Evolutionary conservation across 2,329 filamentous ascomycete genomes (phyloP), one percentile per base, ranked within the genome.

Genomic region (Talaromyces sp.): DNA sequence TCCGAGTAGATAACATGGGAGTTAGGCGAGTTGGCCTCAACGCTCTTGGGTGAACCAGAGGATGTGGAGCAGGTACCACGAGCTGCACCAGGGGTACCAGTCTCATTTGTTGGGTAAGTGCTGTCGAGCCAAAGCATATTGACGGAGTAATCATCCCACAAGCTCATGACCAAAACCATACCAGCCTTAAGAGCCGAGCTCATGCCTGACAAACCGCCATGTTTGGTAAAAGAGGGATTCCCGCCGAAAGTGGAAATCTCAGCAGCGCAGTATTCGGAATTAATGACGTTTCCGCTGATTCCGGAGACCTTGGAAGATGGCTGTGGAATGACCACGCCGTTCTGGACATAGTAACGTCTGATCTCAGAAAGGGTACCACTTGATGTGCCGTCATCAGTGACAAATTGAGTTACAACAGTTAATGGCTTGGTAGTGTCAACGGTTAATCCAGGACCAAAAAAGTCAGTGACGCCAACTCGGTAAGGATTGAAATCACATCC

Each of bases 61-160:
- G 68, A 73, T 48, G 75, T 78, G 52, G 77, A 58, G 70, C 84
- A 87, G 36, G 75, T 73, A 56, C 84, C 84, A 66, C 84, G 81
- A 41, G 74, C 73, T 58, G 76, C 71, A 63, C 84, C 84, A 31
- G 76, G 76, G 1, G 60, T 63, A 54, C 75, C 77, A 61, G 73
- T 68, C 36, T 65, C 71, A 58, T 69, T 66, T 60, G 77, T 75
- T 51, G 86, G 86, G 77, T 82, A 87, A 69, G 76, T 81, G 61
- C 81, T 83, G 77, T 90, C 87, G 65, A 91, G 81, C 88, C 88
- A 90, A 66, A 87, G 81, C 86, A 90, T 89, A 75, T 86, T 80
- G 67, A 82, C 75, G 60, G 81, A 73, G 73, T 88, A 81, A 74
- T 89, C 86, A 67, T 88, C 83, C 84, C 84, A 86, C 58, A 75